Percentiles rank a stretch among this genome's conserved stretches.
These are phyloP conservation scores for Flueggea neowawraea DNA, from an alignment of 441 rosid genomes.

Conservation along the genomic window DNA sequence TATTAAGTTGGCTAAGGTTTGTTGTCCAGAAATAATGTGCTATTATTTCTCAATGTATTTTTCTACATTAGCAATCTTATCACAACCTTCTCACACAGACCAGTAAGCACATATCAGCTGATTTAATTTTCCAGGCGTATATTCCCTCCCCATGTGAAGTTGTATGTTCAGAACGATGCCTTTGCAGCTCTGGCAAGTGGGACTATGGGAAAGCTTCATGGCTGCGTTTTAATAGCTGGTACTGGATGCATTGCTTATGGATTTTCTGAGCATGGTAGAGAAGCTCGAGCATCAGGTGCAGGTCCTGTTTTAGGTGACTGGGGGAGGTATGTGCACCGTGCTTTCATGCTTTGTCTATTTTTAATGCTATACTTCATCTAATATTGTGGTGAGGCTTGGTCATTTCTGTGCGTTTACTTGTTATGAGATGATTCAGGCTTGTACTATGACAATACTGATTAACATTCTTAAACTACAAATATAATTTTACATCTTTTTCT, in stretches of 20 bases:
- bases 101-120: neutral
- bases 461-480: neutral
- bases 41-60: neutral
- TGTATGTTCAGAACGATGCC: slow-evolving; percentile 84
- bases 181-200: slow-evolving; percentile 91
- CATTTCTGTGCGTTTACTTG: too few relatives aligned
- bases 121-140: slow-evolving; percentile 47
- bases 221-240: slow-evolving; percentile 94
- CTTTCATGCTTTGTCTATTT: slow-evolving; percentile 1
- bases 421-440: too few relatives aligned
- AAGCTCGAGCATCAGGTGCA: slow-evolving; percentile 87
- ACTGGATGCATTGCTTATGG: slow-evolving; percentile 93
- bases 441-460: too few relatives aligned
- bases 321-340: slow-evolving; percentile 60
- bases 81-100: neutral
- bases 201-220: slow-evolving; percentile 89
- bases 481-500: neutral
- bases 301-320: slow-evolving; percentile 94
- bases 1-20: slow-evolving; percentile 83
- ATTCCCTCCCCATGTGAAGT: slow-evolving; percentile 65
- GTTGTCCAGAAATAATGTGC: neutral
- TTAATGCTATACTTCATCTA: too few relatives aligned
- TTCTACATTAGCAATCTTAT: neutral
- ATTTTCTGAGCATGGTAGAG: slow-evolving; percentile 78
- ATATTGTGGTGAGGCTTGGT: too few relatives aligned